Percentiles rank a stretch among this genome's conserved stretches.
Evolutionary conservation across 2,329 filamentous ascomycete genomes (phyloP).

Genomic region (Niveomyces coronatus): DNA sequence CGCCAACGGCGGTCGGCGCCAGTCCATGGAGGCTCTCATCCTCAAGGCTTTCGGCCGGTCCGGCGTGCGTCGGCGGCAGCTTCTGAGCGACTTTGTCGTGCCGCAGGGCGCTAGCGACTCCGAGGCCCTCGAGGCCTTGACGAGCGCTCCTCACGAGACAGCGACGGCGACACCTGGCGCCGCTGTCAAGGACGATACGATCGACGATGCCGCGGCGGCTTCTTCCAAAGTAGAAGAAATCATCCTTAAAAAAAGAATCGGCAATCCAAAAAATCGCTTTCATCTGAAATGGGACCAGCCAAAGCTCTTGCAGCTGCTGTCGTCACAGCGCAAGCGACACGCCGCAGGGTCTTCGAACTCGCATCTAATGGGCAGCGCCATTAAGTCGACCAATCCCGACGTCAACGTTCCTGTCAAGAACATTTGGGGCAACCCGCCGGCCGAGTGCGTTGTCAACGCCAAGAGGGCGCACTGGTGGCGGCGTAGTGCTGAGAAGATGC

Average conservation of each 20-base stretch:
- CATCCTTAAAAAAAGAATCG: no score
- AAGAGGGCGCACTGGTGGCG: constrained; percentile 40
- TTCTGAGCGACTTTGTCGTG: constrained; percentile 31
- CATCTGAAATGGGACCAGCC: constrained; percentile 39
- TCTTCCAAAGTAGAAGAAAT: constrained; percentile 8
- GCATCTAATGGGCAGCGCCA: constrained; percentile 16
- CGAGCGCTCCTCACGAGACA: constrained; percentile 13
- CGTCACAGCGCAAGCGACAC: constrained; percentile 30
- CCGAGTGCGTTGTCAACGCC: constrained; percentile 27
- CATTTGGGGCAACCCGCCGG: constrained; percentile 38
- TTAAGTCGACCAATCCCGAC: constrained; percentile 25
- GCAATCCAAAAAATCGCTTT: constrained; percentile 19
- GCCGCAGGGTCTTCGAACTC: constrained; percentile 12
- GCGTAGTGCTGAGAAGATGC: constrained; percentile 30
- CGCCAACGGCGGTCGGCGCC: constrained; percentile 40
- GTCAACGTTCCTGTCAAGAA: constrained; percentile 30
- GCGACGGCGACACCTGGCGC: neutral
- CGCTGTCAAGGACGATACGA: neutral
- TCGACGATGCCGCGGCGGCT: neutral
- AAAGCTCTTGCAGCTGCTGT: constrained; percentile 32
- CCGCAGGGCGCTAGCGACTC: constrained; percentile 29
- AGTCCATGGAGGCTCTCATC: constrained; percentile 38
- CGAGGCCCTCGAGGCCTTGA: constrained; percentile 27
- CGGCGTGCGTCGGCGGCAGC: constrained; percentile 39
- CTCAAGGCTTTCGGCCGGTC: constrained; percentile 40